Evolutionary conservation across 106 monocot genomes (phyloP).

Genomic region (Phalaenopsis aphrodite): DNA sequence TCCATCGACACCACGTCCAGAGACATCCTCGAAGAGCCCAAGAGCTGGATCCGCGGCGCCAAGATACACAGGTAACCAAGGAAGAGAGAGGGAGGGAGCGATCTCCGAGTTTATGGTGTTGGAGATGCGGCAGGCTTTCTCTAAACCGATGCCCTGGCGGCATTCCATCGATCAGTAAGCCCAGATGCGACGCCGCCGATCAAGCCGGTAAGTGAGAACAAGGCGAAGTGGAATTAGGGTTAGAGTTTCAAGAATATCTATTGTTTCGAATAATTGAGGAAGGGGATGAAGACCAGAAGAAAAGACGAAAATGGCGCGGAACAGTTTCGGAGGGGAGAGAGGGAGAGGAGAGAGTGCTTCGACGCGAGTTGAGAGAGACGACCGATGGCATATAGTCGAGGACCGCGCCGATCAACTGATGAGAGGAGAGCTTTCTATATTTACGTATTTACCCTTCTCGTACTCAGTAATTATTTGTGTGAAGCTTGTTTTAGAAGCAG

Average conservation of each 20-base stretch:
- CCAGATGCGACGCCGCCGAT: background rate
- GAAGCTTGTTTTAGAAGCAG: background rate
- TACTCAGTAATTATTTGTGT: background rate
- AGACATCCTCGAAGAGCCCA: constrained; percentile 32
- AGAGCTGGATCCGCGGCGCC: constrained; percentile 46
- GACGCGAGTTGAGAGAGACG: background rate
- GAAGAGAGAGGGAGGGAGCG: constrained; percentile 62
- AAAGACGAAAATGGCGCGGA: constrained; percentile 4
- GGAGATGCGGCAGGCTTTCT: constrained; percentile 67
- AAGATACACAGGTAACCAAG: constrained; percentile 54
- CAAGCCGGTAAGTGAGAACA: background rate
- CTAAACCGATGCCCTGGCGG: constrained; percentile 42
- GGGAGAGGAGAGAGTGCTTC: background rate
- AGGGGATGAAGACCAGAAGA: background rate
- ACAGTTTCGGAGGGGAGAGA: background rate
- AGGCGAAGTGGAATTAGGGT: constrained; percentile 6
- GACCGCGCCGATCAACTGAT: background rate
- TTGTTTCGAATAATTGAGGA: background rate
- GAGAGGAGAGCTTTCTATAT: background rate
- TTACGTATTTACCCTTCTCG: background rate
- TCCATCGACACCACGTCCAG: constrained; percentile 6
- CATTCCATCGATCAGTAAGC: constrained; percentile 18
- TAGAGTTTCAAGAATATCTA: background rate
- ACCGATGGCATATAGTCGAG: background rate
- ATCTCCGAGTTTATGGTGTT: constrained; percentile 75